Base-by-base conservation (phyloP, 352 stramenopile species). In the Aphanomyces astaci region DNA sequence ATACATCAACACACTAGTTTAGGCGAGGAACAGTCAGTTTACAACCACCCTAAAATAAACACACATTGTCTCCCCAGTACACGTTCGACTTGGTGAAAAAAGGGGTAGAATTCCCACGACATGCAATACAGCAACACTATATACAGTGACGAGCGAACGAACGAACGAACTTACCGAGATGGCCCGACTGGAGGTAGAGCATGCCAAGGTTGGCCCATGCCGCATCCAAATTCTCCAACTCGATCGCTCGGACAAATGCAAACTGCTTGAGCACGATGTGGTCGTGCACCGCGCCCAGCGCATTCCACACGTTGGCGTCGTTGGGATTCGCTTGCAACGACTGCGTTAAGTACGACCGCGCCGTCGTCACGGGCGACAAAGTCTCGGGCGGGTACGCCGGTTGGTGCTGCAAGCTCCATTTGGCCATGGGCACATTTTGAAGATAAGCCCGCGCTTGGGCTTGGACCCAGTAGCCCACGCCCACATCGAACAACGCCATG, bases 131-230 rank as follows among this genome's bases (percentile, higher is more conserved):
- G n/a, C n/a, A n/a, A n/a, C n/a, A n/a, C n/a, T n/a, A n/a, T n/a
- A n/a, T n/a, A n/a, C n/a, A n/a, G n/a, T n/a, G n/a, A n/a, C n/a
- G n/a, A n/a, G n/a, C n/a, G n/a, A n/a, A n/a, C n/a, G n/a, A 55
- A 17, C 48, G 25, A 24, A n/a, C 15, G 0, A 1, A 65, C 56
- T 11, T 65, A 65, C 56, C 56, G 33, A 73, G 53, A 32, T 69
- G 17, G 2, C 43, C 72, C 2, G 88, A 75, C 2, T 63, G 71
- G 19, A 90, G 72, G 59, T 94, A 95, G 22, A 95, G 75, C 81
- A 94, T 89, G 25, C 85, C 87, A 1, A 95, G 51, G 70, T 95
- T 95, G 15, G 87, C 81, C 85, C 87, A 95, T 24, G 87, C 81
- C 2, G 77, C 78, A 25, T 94, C 84, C 13, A 70, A 75, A 46